Base-by-base conservation (phyloP, 2,329 filamentous ascomycete species). In the Calycina marina region DNA sequence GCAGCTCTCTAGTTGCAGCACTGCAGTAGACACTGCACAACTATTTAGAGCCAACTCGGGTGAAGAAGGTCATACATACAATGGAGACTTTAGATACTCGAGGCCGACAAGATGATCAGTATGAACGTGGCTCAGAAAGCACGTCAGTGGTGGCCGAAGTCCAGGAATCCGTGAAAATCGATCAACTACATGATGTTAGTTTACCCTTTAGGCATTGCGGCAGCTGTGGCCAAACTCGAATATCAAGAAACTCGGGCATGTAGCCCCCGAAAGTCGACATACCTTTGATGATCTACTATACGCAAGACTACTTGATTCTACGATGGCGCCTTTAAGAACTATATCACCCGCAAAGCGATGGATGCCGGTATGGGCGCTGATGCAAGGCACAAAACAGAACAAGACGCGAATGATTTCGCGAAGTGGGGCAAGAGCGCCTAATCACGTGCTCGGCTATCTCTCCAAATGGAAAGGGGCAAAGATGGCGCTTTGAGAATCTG, bases 41-140 rank as follows among this genome's bases (percentile, higher is more conserved):
- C 28, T 24, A 28, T 4, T 34, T 31, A 36, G 4, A 42, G 31
- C 17, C 12, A n/a, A 12, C 14, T 15, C 27, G 26, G 4, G 4
- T 12, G 5, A 27, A 6, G 14, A n/a, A 6, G 10, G 12, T 11
- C 8, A 6, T 14, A 34, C 59, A 25, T 53, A 72, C 67, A 93
- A 93, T 0, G 83, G 80, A 16, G 80, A 72, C 28, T 73, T 69
- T 33, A 86, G 65, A 9, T 65, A 70, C 45, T 93, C 84, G 2
- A 94, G 65, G 0, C 88, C 86, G 20, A 68, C 67, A 1, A 94
- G 67, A 55, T 94, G 88, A 47, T 94, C 86, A 41, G 79, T 92
- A 51, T 94, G 88, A 2, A 92, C 74, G 66, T 96, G 88, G 54
- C 81, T 92, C 15, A 96, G 63, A 50, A 96, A 93, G 53, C 79